Evolutionary conservation across 202 grass and related monocot species (phyloP), one percentile per base, ranked within the genome.

Genomic region (Bolboschoenoplectus hybrid): DNA sequence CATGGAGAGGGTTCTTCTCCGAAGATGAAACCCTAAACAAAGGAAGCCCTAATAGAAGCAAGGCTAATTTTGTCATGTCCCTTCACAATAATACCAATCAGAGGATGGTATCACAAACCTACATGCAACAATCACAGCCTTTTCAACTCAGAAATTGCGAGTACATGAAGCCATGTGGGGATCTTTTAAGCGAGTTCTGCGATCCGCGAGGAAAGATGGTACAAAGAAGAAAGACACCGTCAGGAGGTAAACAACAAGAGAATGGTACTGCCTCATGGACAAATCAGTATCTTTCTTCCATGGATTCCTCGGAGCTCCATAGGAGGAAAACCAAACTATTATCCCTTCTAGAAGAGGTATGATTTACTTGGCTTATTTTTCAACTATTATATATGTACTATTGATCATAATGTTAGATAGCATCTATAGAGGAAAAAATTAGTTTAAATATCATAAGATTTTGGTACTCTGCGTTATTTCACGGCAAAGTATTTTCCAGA

Each of bases 291-390:
- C 79, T 91, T 9, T 74, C 80, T 79, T 87, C 91, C 67, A 86
- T 90, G 92, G 86, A 93, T 74, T 49, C 79, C n/a, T 41, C 89
- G 63, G 88, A 91, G 69, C 91, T 97, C 19, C 86, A 93, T 64
- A 94, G 83, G 85, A 93, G 88, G 73, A 94, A 90, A 78, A 19
- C 68, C 46, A 89, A 87, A 87, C 85, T 97, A 4, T n/a, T 91
- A 19, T 88, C 84, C 88, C 91, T 93, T 89, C 74, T 97, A 69
- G 85, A 89, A 87, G 92, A 97, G 92, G 94, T 97, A 73, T 74
- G 57, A 79, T 79, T 73, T 78, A 78, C 26, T 26, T 26, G 26
- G 8, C 1, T 13, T 47, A 20, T 6, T 36, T 64, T 82, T 66
- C 67, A 69, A 16, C 49, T 69, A 55, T 55, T 39, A 34, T 6